These are phyloP conservation scores for Dactylorhiza incarnata DNA, from an alignment of 106 monocot genomes.

Conservation along the genomic window DNA sequence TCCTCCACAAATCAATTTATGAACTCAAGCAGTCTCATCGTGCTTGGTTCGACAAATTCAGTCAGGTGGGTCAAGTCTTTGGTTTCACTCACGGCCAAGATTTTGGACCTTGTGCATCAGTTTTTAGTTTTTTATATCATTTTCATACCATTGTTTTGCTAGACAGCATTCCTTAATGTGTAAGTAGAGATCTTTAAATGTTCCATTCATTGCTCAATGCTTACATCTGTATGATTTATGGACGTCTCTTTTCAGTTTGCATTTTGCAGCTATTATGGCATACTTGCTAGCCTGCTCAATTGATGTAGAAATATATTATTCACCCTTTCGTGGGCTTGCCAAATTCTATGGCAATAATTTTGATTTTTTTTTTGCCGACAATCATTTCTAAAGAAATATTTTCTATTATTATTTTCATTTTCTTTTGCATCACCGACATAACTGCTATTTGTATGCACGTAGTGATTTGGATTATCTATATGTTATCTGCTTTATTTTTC, in stretches of 20 bases:
- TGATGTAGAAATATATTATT: background rate
- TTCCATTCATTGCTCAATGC: too few relatives aligned
- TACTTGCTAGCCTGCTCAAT: background rate
- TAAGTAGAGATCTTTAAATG: background rate
- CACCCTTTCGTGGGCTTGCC: background rate
- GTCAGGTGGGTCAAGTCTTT: too few relatives aligned
- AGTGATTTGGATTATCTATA: background rate
- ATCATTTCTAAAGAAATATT: background rate
- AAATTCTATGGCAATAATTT: background rate
- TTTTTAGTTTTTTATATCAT: background rate
- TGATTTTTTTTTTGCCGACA: too few relatives aligned
- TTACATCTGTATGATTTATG: too few relatives aligned
- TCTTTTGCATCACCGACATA: background rate
- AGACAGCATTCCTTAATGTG: background rate
- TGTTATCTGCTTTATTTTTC: background rate
- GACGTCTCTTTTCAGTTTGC: background rate
- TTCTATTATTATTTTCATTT: background rate
- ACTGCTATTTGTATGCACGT: background rate
- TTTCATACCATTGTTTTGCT: background rate
- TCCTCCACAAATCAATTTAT: too few relatives aligned
- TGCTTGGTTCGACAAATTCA: too few relatives aligned
- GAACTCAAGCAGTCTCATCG: too few relatives aligned
- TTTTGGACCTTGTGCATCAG: background rate
- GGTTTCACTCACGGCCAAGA: background rate
- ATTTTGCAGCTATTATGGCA: background rate